A percentile compares a stretch with the other conserved stretches of the same genome.
phyloP scores from a whole-genome alignment of 169 alveolate genomes.

The Haemoproteus tartakovskyi region DNA sequence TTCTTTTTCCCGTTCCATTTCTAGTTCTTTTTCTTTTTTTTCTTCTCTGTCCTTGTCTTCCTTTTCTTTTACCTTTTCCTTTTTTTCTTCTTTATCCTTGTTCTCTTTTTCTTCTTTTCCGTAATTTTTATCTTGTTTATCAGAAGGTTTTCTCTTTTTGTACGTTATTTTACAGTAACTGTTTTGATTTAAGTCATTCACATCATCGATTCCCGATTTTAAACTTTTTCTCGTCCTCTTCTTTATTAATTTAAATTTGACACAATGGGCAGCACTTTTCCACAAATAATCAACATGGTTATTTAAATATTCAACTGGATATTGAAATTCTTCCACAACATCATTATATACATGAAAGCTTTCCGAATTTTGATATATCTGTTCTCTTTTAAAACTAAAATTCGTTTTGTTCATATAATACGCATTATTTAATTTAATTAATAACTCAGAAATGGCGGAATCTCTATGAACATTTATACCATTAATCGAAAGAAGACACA shows the following conservation, averaged over 20 bases:
- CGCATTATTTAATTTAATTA: conserved; percentile 26
- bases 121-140: too few relatives aligned
- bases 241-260: conserved; percentile 38
- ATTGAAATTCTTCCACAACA: conserved; percentile 24
- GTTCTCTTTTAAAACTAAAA: conserved; percentile 23
- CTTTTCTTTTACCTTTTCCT: neutral
- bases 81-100: neutral
- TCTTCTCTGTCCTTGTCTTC: neutral
- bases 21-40: neutral
- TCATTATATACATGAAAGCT: conserved; percentile 60
- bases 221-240: conserved; percentile 18
- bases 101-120: neutral
- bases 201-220: neutral
- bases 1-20: neutral
- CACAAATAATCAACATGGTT: conserved; percentile 35
- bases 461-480: conserved; percentile 59
- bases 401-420: conserved; percentile 47
- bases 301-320: neutral
- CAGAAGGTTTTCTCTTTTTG: neutral
- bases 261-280: conserved; percentile 8
- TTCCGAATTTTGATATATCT: conserved; percentile 35
- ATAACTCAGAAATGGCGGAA: conserved; percentile 46
- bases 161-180: too few relatives aligned
- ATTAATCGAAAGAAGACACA: conserved; percentile 54
- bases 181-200: too few relatives aligned